Percentiles rank a stretch among this genome's conserved stretches.
These are phyloP conservation scores for Colletotrichum sp. DNA, from an alignment of 2,329 filamentous ascomycete genomes.

Conservation along the genomic window DNA sequence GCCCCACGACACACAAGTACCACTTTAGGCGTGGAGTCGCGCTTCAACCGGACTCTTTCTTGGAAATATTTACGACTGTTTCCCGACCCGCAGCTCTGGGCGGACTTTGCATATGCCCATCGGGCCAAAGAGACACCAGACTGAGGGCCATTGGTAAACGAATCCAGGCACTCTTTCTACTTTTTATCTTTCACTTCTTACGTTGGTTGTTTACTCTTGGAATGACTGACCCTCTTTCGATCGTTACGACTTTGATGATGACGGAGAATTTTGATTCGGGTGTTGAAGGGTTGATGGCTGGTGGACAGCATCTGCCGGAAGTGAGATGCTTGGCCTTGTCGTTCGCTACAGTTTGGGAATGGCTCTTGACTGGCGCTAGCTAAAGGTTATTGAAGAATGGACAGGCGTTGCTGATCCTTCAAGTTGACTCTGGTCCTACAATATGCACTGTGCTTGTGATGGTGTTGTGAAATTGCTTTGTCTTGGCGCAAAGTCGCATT, in stretches of 20 bases:
- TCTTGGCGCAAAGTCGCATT: neutral
- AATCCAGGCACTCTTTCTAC: neutral
- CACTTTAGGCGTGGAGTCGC: neutral
- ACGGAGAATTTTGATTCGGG: conserved; percentile 1
- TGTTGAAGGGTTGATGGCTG: neutral
- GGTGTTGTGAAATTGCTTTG: neutral
- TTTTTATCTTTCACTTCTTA: neutral
- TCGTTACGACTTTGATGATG: conserved; percentile 22
- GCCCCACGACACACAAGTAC: neutral
- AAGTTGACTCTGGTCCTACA: neutral
- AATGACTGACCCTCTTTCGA: conserved; percentile 20
- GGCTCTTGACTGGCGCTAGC: conserved; percentile 9
- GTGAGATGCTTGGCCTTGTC: conserved; percentile 1
- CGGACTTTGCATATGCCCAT: neutral
- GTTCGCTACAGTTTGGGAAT: conserved; percentile 3
- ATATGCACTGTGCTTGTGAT: neutral
- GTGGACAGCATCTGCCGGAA: neutral
- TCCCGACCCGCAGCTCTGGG: neutral
- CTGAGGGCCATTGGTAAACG: neutral
- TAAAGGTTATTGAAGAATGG: conserved; percentile 11
- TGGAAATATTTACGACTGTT: conserved; percentile 13
- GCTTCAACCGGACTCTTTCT: neutral
- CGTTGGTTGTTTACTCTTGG: conserved; percentile 8
- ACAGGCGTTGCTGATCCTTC: conserved; percentile 6
- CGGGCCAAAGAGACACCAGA: neutral